These are phyloP conservation scores for Torulaspora quercuum DNA, from an alignment of 805 yeast genomes.

Conservation along the genomic window DNA sequence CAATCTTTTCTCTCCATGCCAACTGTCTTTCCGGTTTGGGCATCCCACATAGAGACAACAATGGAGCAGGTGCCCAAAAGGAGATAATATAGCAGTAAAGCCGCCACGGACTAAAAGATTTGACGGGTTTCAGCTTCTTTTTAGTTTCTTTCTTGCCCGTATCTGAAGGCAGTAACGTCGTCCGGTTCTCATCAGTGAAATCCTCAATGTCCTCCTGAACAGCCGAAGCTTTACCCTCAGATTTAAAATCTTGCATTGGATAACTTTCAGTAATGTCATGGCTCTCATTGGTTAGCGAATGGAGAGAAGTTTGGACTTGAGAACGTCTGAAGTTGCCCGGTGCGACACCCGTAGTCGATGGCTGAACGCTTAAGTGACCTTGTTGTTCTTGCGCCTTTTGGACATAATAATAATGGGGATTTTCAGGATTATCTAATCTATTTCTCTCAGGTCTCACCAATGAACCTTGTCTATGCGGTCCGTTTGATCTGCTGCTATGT, in stretches of 20 bases:
- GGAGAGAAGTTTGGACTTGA: neutral
- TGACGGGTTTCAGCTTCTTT: conserved; percentile 6
- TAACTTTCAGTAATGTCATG: conserved; percentile 8
- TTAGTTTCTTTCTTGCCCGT: neutral
- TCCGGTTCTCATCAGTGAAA: conserved; percentile 8
- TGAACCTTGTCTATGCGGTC: conserved; percentile 45
- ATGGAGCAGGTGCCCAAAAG: conserved; percentile 86
- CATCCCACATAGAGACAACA: conserved; percentile 59
- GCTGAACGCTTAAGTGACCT: conserved; percentile 58
- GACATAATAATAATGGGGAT: conserved; percentile 75
- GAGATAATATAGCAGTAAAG: conserved; percentile 76
- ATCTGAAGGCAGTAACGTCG: neutral
- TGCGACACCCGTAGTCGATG: conserved; percentile 70
- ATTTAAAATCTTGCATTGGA: conserved; percentile 9
- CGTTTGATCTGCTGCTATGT: conserved; percentile 14
- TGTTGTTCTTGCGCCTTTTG: conserved; percentile 67
- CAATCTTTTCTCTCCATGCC: conserved; percentile 98
- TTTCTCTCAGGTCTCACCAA: conserved; percentile 84
- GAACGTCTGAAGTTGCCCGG: conserved; percentile 38
- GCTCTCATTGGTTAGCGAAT: conserved; percentile 1
- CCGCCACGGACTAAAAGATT: conserved; percentile 51
- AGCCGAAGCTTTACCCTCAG: conserved; percentile 1
- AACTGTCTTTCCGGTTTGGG: conserved; percentile 74
- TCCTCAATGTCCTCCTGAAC: conserved; percentile 8
- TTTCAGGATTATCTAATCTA: conserved; percentile 54